Evolutionary conservation across 106 monocot genomes (phyloP), one percentile per base, ranked within the genome.

Genomic region (Triglochin maritima): DNA sequence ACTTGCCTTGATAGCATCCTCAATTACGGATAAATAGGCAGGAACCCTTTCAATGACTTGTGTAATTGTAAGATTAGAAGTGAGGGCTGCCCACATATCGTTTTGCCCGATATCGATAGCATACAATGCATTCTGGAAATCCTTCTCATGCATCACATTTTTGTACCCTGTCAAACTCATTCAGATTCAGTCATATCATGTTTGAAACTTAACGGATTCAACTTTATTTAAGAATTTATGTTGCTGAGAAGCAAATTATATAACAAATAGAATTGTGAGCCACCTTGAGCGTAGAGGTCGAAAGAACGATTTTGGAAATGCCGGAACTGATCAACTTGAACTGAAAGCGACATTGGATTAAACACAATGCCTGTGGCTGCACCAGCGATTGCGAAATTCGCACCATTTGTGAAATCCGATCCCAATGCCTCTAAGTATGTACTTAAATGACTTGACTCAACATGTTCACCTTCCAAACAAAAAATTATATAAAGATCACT

Each of bases 371-470:
- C 59, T 2, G 84, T 90, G 2, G 62, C 10, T 8, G 90, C 66
- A 15, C 89, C 89, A 49, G 69, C 60, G 6, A 86, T 60, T 6
- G 86, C 89, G 63, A 90, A 90, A 62, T 86, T 86, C 53, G 77
- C 86, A 53, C 90, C 90, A 62, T 81, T 74, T 11, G 69, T 72
- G 64, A 84, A 90, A 49, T 76, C 67, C 3, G 81, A 68, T 13
- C 81, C 83, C 46, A 84, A 11, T 3, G 86, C 71, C 49, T 29
- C 29, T 29, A 29, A 29, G 29, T 84, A 90, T 4, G 86, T 77
- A 56, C 81, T 84, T 45, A 90, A 52, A 49, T 77, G 81, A 13
- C 67, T 74, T 10, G 47, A 72, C 17, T 71, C 73, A 74, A 90
- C 69, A 17, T 72, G 83, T 45, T 90, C 81, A 69, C 86, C 90